Evolutionary conservation across 148 eudicot species (phyloP).

Genomic region (Rhododendron ferrugineum): DNA sequence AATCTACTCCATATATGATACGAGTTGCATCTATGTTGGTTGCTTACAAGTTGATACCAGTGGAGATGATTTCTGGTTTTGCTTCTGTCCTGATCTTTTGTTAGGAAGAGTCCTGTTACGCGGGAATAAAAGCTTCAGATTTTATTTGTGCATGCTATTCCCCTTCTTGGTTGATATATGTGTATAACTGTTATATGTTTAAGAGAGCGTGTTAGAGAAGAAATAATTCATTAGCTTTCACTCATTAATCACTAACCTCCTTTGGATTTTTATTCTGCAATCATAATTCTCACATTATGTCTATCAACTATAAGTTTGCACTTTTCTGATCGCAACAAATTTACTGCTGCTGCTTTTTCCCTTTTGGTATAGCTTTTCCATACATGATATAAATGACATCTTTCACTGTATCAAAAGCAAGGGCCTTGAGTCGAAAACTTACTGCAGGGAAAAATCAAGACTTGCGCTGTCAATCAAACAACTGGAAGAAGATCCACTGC

Average conservation of each 20-base stretch:
- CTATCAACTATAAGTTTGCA: neutral
- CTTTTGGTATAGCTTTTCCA: neutral
- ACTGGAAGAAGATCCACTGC: constrained; percentile 87
- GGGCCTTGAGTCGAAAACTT: constrained; percentile 15
- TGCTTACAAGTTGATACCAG: neutral
- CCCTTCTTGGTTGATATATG: neutral
- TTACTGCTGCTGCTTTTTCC: neutral
- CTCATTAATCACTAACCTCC: neutral
- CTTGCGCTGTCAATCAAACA: constrained; percentile 82
- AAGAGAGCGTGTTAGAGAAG: neutral
- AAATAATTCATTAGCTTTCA: neutral
- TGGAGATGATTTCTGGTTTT: neutral
- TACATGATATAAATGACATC: neutral
- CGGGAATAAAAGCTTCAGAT: neutral
- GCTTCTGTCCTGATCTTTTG: neutral
- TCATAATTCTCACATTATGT: neutral
- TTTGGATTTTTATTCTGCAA: neutral
- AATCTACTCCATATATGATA: neutral
- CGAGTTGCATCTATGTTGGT: neutral
- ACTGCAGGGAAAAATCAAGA: constrained; percentile 66
- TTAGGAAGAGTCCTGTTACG: neutral
- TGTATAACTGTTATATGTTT: neutral
- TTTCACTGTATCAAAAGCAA: neutral
- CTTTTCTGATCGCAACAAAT: neutral
- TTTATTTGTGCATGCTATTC: neutral